Conservation (phyloP, 1,284 basidiomycete genomes). For the Caloboletus firmus region DNA sequence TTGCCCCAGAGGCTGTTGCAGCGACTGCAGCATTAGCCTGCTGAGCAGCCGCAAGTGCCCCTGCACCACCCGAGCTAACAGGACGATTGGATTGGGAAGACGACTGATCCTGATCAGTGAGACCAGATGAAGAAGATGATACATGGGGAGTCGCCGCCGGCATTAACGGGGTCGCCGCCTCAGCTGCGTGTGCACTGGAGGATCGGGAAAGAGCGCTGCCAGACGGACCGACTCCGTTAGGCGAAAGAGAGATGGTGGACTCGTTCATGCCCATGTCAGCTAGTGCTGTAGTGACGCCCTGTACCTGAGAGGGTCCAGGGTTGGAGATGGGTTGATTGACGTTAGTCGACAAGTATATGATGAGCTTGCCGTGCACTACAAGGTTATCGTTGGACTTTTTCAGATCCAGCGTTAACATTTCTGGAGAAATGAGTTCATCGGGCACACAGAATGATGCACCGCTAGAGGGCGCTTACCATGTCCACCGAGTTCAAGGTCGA, state of each 20-base stretch:
- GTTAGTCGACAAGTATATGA: conserved; percentile 88
- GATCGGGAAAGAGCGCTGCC: conserved; percentile 47
- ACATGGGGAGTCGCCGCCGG: conserved; percentile 41
- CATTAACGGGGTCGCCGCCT: conserved; percentile 37
- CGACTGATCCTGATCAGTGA: conserved; percentile 27
- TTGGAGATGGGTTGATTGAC: conserved; percentile 72
- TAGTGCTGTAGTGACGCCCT: conserved; percentile 53
- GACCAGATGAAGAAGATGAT: conserved; percentile 25
- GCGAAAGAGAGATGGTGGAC: conserved; percentile 54
- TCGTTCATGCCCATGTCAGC: conserved; percentile 57
- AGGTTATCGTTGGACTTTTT: conserved; percentile 90
- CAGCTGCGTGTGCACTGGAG: conserved; percentile 54
- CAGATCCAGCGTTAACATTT: conserved; percentile 87
- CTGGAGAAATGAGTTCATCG: conserved; percentile 39
- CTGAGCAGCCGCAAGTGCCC: conserved; percentile 12
- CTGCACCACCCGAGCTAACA: conserved; percentile 28
- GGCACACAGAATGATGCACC: conserved; percentile 1
- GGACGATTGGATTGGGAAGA: conserved; percentile 26
- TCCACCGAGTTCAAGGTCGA: conserved; percentile 86
- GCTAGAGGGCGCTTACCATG: conserved; percentile 62
- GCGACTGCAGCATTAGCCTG: conserved; percentile 25
- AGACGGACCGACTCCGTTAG: conserved; percentile 40
- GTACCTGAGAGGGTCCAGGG: conserved; percentile 66
- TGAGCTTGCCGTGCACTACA: conserved; percentile 87
- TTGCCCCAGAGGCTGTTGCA: conserved; percentile 32